Evolutionary conservation across 345 rosid species (phyloP), one percentile per base, ranked within the genome.

Genomic region (Arabidopsis suecica): DNA sequence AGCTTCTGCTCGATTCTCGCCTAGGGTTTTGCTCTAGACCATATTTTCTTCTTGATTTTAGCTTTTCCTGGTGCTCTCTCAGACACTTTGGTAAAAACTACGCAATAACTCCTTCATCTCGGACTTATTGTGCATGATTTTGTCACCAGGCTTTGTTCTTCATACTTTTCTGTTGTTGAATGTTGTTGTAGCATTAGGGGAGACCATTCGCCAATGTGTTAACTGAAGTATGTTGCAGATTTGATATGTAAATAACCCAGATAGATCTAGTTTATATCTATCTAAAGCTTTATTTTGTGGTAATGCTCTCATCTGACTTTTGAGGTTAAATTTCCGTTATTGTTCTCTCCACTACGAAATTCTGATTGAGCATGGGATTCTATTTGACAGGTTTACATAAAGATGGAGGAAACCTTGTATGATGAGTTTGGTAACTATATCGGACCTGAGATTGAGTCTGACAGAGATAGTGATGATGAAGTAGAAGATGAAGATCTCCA

Each of bases 391-490:
- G 59, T 75, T 75, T 7, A 42, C n/a, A 7, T 62, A 3, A 74
- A 65, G 61, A 92, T 92, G 99, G 99, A 95, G 69, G 97, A 92
- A 79, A 95, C 90, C 83, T 82, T 95, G 65, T 95, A 95, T 53
- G 97, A 95, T 75, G 97, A 95, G 87, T 95, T 95, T 61, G 99
- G 99, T 28, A 95, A 95, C 89, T 95, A 95, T 51, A 90, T 95
- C 63, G 98, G 99, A 36, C 99, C 99, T 1, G 98, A 90, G 75
- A 88, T 95, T 14, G 98, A 95, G 85, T 95, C 98, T 0, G 99
- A 92, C 82, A 80, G 51, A 49, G 99, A 90, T 58, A 89, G 90
- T 60, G 97, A 87, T 12, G 84, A 74, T 2, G 97, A 90, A 61
- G 89, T 83, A 40, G 96, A 83, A 32, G 90, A 95, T 11, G 94